Base-by-base conservation (phyloP, 805 yeast species). In the Yueomyces sp. region DNA sequence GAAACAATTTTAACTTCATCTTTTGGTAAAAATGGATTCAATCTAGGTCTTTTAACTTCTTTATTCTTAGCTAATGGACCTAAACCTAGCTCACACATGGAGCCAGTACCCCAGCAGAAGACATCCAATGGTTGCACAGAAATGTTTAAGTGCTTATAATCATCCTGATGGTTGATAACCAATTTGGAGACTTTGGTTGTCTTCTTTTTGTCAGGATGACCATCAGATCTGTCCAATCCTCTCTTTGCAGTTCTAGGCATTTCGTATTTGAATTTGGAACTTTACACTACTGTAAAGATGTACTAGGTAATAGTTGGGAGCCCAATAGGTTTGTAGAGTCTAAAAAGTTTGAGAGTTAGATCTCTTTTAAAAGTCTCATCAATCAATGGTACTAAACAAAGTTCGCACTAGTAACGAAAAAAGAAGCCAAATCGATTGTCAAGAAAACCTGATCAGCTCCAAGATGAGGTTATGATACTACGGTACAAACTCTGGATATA, bases 71-170 rank as follows among this genome's bases (percentile, higher is more conserved):
- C 85, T n/a, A 70, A 74, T 7, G 97, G 97, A 1, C 98, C 99
- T n/a, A 92, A 69, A 1, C 99, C 99, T 30, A 92, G 70, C 60
- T 92, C 98, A 68, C 96, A 87, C 92, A 92, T 90, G 0, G 95
- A 80, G 2, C 98, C 98, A 2, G 94, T 76, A 37, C 99, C 99
- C 83, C 94, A 92, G 36, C 85, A 94, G 59, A 84, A 90, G 3
- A 92, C 70, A 56, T 87, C 92, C 43, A 90, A 65, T 26, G 74
- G 71, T 28, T 67, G 47, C 12, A 55, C 56, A 28, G 61, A 54
- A 7, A 53, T 40, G 42, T 66, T 50, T 52, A 63, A 28, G 51
- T 55, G 53, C 49, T 57, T 55, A 48, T 62, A 46, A 60, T 67
- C 62, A 52, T 61, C 37, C 49, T 62, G 50, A 47, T 59, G 44